Evolutionary conservation across 352 stramenopile species (phyloP).

Genomic region (Phytophthora syringae): DNA sequence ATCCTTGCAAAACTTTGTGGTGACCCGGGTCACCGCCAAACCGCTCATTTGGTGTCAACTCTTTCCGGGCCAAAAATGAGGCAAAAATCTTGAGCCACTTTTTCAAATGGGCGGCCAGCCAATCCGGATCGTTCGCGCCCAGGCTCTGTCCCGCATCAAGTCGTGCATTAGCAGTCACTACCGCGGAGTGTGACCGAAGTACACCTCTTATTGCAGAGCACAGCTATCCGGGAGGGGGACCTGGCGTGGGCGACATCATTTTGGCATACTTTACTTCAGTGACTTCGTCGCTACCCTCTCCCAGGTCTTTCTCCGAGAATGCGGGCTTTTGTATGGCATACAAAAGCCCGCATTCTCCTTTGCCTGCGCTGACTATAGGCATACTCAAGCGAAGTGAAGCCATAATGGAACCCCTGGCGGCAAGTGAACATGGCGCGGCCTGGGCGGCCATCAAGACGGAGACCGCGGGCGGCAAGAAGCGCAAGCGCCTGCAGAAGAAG

Average conservation of each 20-base stretch:
- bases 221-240: conserved; percentile 6
- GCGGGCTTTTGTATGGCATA: conserved; percentile 80
- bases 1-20: too few relatives aligned
- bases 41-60: too few relatives aligned
- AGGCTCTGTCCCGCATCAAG: background rate
- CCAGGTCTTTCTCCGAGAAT: too few relatives aligned
- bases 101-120: background rate
- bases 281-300: too few relatives aligned
- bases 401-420: conserved; percentile 76
- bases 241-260: background rate
- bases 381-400: conserved; percentile 84
- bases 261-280: background rate
- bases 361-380: conserved; percentile 76
- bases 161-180: background rate
- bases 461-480: conserved; percentile 78
- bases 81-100: too few relatives aligned
- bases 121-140: conserved; percentile 20
- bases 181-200: background rate
- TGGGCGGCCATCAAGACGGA: conserved; percentile 74
- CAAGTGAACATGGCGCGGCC: conserved; percentile 62
- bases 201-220: background rate
- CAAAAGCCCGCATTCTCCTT: conserved; percentile 79
- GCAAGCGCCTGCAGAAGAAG: conserved; percentile 92
- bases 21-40: too few relatives aligned
- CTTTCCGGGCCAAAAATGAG: too few relatives aligned